Percentiles rank a stretch among this genome's conserved stretches.
Evolutionary conservation across 2,329 filamentous ascomycete species (phyloP).

Genomic region (Botrytis medusae): DNA sequence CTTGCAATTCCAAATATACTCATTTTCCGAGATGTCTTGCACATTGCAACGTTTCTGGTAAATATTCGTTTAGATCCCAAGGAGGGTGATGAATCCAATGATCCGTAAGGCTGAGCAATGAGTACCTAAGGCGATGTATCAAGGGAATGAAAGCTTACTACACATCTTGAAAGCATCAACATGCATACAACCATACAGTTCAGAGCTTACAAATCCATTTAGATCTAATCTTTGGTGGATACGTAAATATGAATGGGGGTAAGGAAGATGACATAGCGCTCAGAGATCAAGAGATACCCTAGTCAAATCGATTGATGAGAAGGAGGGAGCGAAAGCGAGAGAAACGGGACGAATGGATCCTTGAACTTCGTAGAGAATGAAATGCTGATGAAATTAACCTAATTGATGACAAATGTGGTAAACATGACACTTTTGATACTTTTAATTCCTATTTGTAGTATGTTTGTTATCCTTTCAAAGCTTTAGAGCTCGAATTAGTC

Average conservation of each 20-base stretch:
- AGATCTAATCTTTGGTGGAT: conserved; percentile 2
- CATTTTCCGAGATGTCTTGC: not conserved
- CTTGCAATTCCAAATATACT: not conserved
- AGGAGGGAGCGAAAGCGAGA: not conserved
- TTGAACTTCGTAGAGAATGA: no score
- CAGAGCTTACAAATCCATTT: conserved; percentile 13
- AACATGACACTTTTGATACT: conserved; percentile 5
- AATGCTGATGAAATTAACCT: not conserved
- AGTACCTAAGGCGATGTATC: not conserved
- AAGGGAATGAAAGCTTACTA: not conserved
- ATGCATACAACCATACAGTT: not conserved
- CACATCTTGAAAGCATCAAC: conserved; percentile 8
- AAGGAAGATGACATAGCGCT: not conserved
- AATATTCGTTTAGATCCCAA: not conserved
- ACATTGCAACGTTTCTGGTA: not conserved
- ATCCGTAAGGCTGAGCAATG: conserved; percentile 15
- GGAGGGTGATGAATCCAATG: not conserved
- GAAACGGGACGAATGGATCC: not conserved
- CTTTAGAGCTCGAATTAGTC: not conserved
- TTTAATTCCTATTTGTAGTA: not conserved
- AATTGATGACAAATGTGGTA: conserved; percentile 4
- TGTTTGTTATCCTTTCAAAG: not conserved
- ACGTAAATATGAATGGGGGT: not conserved
- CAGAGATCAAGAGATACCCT: not conserved
- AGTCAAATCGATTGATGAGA: not conserved